Evolutionary conservation across 345 rosid species (phyloP).

Genomic region (Euphorbia peplus): DNA sequence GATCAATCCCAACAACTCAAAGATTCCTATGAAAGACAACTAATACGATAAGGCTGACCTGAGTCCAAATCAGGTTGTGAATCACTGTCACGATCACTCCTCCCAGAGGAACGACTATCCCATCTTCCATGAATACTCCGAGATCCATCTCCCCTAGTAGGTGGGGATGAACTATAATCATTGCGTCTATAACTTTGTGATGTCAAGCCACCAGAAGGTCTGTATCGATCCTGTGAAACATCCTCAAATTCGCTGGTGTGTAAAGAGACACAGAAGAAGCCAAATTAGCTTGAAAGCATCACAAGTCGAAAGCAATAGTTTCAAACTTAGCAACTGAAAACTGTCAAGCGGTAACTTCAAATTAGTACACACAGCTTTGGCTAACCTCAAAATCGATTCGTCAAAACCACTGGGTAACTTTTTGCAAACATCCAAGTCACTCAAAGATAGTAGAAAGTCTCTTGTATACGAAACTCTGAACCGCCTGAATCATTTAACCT

Average conservation of each 20-base stretch:
- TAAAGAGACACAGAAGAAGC: constrained; percentile 16
- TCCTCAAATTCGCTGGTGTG: constrained; percentile 62
- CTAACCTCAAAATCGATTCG: constrained; percentile 58
- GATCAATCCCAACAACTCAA: neutral
- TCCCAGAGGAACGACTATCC: constrained; percentile 79
- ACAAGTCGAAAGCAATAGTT: constrained; percentile 15
- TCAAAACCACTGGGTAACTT: constrained; percentile 61
- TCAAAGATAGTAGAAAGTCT: constrained; percentile 63
- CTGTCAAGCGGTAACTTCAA: neutral
- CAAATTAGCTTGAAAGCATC: constrained; percentile 1
- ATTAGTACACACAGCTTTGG: neutral
- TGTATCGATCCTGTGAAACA: constrained; percentile 53
- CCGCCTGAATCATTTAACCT: constrained; percentile 47
- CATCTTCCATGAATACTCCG: constrained; percentile 70
- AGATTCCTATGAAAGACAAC: constrained; percentile 1
- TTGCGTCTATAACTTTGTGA: constrained; percentile 57
- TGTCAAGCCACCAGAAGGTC: constrained; percentile 50
- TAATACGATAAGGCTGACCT: constrained; percentile 39
- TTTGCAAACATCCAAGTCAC: constrained; percentile 71
- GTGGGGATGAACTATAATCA: constrained; percentile 90
- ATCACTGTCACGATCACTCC: constrained; percentile 73
- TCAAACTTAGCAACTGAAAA: neutral
- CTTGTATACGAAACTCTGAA: constrained; percentile 53
- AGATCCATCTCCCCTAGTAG: constrained; percentile 67
- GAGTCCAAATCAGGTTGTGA: constrained; percentile 72